These are phyloP conservation scores for Drechslerella dactyloides DNA, from an alignment of 2,329 filamentous ascomycete genomes.

Conservation along the genomic window DNA sequence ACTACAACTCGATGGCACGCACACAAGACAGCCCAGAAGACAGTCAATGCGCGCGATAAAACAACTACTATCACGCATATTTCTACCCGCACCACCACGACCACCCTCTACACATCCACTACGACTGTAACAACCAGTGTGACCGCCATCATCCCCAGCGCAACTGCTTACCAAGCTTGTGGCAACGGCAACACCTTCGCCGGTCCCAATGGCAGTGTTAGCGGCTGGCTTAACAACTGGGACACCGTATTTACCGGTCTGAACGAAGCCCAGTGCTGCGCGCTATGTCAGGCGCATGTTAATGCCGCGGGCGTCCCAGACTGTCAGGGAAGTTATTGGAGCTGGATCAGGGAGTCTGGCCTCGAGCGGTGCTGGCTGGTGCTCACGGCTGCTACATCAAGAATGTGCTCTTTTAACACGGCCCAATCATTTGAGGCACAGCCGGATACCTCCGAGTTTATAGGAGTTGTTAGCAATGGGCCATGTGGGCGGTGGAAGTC, in stretches of 20 bases:
- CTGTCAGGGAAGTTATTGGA: conserved; percentile 27
- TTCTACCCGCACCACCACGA: conserved; percentile 17
- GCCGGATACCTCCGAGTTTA: background rate
- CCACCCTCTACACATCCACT: conserved; percentile 15
- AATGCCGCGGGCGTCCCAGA: conserved; percentile 18
- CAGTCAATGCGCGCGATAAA: conserved; percentile 18
- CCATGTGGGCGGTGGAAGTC: conserved; percentile 36
- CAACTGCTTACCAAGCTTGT: conserved; percentile 22
- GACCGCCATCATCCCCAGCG: conserved; percentile 13
- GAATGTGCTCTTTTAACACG: conserved; percentile 27
- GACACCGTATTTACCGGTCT: background rate
- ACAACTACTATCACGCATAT: conserved; percentile 15
- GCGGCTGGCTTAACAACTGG: no score
- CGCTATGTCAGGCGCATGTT: conserved; percentile 20
- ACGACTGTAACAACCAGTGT: conserved; percentile 11
- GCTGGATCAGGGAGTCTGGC: background rate
- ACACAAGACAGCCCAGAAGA: conserved; percentile 26
- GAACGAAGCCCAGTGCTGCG: conserved; percentile 21
- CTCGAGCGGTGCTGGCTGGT: conserved; percentile 17
- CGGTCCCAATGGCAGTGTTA: conserved; percentile 19
- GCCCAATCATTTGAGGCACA: background rate
- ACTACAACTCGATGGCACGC: conserved; percentile 2
- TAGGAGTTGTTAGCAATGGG: conserved; percentile 27
- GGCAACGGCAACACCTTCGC: conserved; percentile 26
- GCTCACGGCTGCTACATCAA: conserved; percentile 13